Conservation (phyloP, 768 basidiomycete species). For the Leccinellum albellum region DNA sequence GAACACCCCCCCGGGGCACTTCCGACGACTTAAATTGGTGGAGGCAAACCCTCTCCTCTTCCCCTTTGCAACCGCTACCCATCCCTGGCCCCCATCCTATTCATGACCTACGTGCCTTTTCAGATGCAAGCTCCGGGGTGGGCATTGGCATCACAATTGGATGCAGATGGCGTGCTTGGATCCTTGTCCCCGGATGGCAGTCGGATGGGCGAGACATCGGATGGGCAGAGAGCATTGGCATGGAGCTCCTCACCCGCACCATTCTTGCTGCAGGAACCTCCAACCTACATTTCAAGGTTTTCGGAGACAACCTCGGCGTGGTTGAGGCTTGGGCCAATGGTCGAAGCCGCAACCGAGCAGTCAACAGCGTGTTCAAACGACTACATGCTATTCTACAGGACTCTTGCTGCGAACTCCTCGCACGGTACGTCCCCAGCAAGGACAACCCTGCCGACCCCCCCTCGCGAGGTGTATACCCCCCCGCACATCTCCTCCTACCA, state of each 20-base stretch:
- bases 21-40: background rate
- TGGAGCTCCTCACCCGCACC: background rate
- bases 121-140: conserved; percentile 37
- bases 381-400: background rate
- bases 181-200: conserved; percentile 5
- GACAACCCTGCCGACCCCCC: too few relatives aligned
- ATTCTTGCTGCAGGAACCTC: background rate
- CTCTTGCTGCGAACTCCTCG: background rate
- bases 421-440: background rate
- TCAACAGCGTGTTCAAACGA: background rate
- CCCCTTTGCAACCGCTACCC: background rate
- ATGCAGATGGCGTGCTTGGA: conserved; percentile 32
- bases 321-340: background rate
- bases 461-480: too few relatives aligned
- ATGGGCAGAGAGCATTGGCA: background rate
- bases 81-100: background rate
- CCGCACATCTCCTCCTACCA: too few relatives aligned
- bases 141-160: conserved; percentile 37
- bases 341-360: background rate
- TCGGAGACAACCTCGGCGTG: background rate
- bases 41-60: background rate
- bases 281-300: background rate
- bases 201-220: background rate
- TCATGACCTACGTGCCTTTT: conserved; percentile 22
- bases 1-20: background rate